Evolutionary conservation across 2,329 filamentous ascomycete genomes (phyloP), one percentile per base, ranked within the genome.

Genomic region (Calonectria crousiana): DNA sequence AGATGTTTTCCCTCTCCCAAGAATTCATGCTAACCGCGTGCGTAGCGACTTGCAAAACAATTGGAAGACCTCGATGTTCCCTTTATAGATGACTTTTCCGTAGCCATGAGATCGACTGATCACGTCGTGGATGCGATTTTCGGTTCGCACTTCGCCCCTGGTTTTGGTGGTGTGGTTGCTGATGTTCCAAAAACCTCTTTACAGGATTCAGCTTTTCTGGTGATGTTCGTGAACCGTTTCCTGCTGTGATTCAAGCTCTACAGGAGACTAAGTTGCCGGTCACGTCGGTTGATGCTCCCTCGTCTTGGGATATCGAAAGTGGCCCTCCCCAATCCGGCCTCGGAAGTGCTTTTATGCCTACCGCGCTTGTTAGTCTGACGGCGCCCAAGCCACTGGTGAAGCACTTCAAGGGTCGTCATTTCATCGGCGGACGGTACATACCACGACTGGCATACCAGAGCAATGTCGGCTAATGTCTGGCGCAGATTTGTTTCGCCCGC

Each of bases 61-160:
- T 91, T 98, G 10, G 91, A 93, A 80, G 93, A 96, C 82, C 92
- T 98, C 70, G 89, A 93, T 14, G 89, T 99, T 34, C 94, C 95
- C 1, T 98, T 98, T 83, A 93, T 93, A 20, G 90, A 95, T 20
- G 95, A 98, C 84, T 98, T 98, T 80, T 83, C 88, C 2, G 79
- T 86, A 6, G 93, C 94, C 6, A 83, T 98, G 9, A 85, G 88
- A 58, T 88, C 91, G 68, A 90, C 94, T 2, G 94, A 98, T 82
- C 94, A 98, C 78, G 86, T 99, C 68, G 88, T 99, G 73, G 97
- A 99, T 84, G 95, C 97, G 13, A 95, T 99, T 75, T 99, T 99
- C 82, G 95, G 95, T 94, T 84, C 58, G 86, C 85, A 20, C 34
- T 51, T 72, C 56, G n/a, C 62, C 18, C 41, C 67, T 56, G 38